Evolutionary conservation across 1,284 basidiomycete species (phyloP), one percentile per base, ranked within the genome.

Genomic region (Tranzscheliella williamsii): DNA sequence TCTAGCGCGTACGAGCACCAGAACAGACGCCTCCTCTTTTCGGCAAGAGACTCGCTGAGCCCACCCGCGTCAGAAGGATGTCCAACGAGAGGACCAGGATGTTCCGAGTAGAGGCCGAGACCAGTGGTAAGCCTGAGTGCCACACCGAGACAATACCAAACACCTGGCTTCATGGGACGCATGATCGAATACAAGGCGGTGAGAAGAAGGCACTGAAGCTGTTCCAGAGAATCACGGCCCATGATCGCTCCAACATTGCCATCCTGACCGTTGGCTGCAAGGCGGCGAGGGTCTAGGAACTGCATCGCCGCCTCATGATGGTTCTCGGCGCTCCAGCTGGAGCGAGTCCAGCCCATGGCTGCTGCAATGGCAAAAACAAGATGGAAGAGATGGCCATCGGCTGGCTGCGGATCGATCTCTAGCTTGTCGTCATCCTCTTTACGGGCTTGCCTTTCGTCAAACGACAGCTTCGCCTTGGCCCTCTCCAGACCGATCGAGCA

Each of bases 291-390:
- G 17, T 64, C 55, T 7, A 64, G 55, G 29, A 44, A 64, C 20
- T 44, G 51, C 61, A 64, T 64, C 8, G 61, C 61, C n/a, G 61
- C 61, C 29, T 64, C 61, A 44, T 64, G 61, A 24, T 64, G 61
- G 18, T 57, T 58, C 33, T 64, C 61, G 23, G 61, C 61, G 17
- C 55, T 58, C 50, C 47, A 64, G 29, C 41, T 54, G 3, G 61
- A 55, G 22, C 51, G 51, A 4, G 51, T 55, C 61, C 55, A 58
- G 27, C 55, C 51, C 55, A 64, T 64, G 11, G 61, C 61, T 8
- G 61, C 54, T 9, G 61, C 61, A 27, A 64, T 64, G 22, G 61
- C 55, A 33, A 64, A 58, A 13, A 64, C 55, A 4, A 64, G 61
- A n/a, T 64, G 61, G 24, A 64, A 64, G 20, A 64, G 61, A 21